Base-by-base conservation (phyloP, 176 grass and related monocot genomes). In the Carex scoparia region DNA sequence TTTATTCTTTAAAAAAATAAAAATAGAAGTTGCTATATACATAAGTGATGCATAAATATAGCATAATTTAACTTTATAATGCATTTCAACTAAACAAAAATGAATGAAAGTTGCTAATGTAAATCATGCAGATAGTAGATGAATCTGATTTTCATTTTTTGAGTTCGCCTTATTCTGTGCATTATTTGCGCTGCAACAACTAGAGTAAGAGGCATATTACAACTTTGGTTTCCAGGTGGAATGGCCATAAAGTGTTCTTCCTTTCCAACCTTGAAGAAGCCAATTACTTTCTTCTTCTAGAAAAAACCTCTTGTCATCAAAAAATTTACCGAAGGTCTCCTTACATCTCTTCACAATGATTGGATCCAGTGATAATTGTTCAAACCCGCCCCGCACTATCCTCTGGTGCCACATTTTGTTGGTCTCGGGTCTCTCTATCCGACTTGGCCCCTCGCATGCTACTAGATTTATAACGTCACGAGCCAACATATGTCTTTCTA, bases 211-310 rank as follows among this genome's bases (percentile, higher is more conserved):
- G 16, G 55, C 9, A 28, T 46, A 4, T 7, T 44, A 23, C 18
- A 30, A 28, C 31, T 85, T 85, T 32, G 72, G 81, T 84, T 79
- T 88, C 87, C 87, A 88, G 32, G 72, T 48, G 4, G 87, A 88
- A 70, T 81, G 44, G 8, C 60, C 82, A 63, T 73, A 85, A 5
- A 88, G 12, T 32, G 61, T 67, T 7, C 73, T 80, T 69, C 87
- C 87, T 78, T 59, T 88, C 87, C 87, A 88, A 7, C 87, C 87
- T 38, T 81, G 87, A 38, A 88, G 73, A 31, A 88, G 49, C 87
- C 87, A 88, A 51, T 79, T 23, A 84, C 23, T 72, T 23, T 85
- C 87, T 88, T 88, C 87, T 84, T 88, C 87, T 10, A 54, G 13
- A 40, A 85, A 77, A 37, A 88, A 88, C 37, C 68, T 57, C 72